Percentiles rank a stretch among this genome's conserved stretches.
phyloP scores from a whole-genome alignment of 2,329 filamentous ascomycete genomes.

The Ustilaginoidea virens region DNA sequence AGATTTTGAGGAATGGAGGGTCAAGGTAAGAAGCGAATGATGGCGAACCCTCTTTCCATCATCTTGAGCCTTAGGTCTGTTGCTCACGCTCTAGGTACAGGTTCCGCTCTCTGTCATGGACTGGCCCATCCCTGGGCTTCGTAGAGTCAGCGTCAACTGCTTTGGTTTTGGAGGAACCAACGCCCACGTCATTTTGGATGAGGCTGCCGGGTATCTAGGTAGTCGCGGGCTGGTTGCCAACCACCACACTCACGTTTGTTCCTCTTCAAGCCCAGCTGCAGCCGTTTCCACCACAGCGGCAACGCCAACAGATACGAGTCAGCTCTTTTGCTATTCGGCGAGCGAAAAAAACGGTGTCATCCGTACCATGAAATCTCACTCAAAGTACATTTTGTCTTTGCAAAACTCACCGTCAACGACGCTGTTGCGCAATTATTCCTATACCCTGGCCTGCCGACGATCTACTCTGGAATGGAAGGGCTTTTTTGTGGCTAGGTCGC shows the following conservation, averaged over 20 bases:
- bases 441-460: slow-evolving; percentile 29
- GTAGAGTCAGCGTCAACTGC: slow-evolving; percentile 37
- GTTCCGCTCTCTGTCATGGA: slow-evolving; percentile 23
- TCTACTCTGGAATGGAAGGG: slow-evolving; percentile 28
- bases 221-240: slow-evolving; percentile 19
- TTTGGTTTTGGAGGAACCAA: slow-evolving; percentile 46
- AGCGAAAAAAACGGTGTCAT: slow-evolving; percentile 24
- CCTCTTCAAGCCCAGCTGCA: no score
- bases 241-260: slow-evolving; percentile 22
- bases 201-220: slow-evolving; percentile 24
- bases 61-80: no score
- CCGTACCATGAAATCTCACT: slow-evolving; percentile 20
- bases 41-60: no score
- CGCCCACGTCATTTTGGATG: slow-evolving; percentile 35
- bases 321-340: slow-evolving; percentile 28
- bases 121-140: slow-evolving; percentile 28
- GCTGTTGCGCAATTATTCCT: slow-evolving; percentile 25
- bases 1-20: slow-evolving; percentile 27
- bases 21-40: slow-evolving; percentile 21
- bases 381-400: slow-evolving; percentile 13
- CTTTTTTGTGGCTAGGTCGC: slow-evolving; percentile 20
- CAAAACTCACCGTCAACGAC: slow-evolving; percentile 1
- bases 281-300: no score
- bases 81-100: slow-evolving; percentile 11
- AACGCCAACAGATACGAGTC: slow-evolving; percentile 8